Base-by-base conservation (phyloP, 129 eudicot species). In the Flaveria ramosissima region DNA sequence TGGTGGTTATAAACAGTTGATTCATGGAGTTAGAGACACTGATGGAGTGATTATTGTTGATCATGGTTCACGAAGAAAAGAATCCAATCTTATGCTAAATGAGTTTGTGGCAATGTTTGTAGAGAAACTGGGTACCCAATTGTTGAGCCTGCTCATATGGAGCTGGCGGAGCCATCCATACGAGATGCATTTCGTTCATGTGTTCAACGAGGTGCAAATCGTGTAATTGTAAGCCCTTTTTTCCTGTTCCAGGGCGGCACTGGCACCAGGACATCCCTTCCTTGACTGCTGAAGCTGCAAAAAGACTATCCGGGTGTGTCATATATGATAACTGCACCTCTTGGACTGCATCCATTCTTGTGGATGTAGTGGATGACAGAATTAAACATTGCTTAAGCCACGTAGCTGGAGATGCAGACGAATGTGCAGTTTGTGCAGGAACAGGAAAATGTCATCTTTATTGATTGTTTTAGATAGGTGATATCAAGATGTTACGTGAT, bases 101-200 rank as follows among this genome's bases (percentile, higher is more conserved):
- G 90, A 94, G 75, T 94, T 94, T 60, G 98, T 94, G 79, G 60
- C 72, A 30, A 94, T 94, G 97, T 94, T 89, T 76, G 80, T 73
- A 67, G 93, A 86, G 63, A 89, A 79, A 94, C 97, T 15, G 91
- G 91, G 66, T 91, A 91, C 82, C 96, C 88, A 3, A 89, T 94
- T 45, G 96, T 94, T 48, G 98, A 94, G 93, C 93, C 96, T 83
- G 97, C 97, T 76, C 98, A 94, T 81, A 94, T 94, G 98, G 98
- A 94, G 82, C 79, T 94, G 46, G 97, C 97, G 20, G 87, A 91
- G 73, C 98, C 97, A 68, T 85, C 98, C 17, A 94, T 91, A 77
- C 78, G 71, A 72, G 93, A 87, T 72, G 98, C 98, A 8, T 94
- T 94, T 77, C 74, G 59, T 75, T 83, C 82, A n/a, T 94, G 97